Evolutionary conservation across 345 rosid species (phyloP), one percentile per base, ranked within the genome.

Genomic region (Boechera retrofracta): DNA sequence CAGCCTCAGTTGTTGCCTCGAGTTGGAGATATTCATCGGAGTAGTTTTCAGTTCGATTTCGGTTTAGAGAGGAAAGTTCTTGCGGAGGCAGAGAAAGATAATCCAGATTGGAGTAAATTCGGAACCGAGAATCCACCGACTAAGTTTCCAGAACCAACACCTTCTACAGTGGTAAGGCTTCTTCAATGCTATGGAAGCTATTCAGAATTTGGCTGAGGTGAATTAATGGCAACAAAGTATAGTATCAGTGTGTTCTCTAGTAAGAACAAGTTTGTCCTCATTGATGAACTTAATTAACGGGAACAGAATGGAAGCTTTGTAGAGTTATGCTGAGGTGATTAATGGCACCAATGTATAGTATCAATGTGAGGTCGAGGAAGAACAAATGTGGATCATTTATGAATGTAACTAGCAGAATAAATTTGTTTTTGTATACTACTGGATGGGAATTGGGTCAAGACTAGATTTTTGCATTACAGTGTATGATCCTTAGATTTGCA

Each of bases 41-140:
- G 96, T 77, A 88, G 82, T 66, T 92, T 92, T 74, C 93, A 90
- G 71, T 90, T 89, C 35, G 89, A 92, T 85, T 92, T 94, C 52
- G 86, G 85, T 4, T 74, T 94, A 52, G 97, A 91, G 81, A 82
- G 82, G 80, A 90, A 84, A 81, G 82, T 87, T 64, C 76, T 90
- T 18, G 89, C 91, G 6, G 97, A 90, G 68, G 88, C 86, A 5
- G 93, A 92, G 86, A 89, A 85, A 74, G 97, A 77, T n/a, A 80
- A 18, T 72, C 88, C 84, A 28, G 87, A 90, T 66, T 92, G 91
- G 96, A 85, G 87, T 80, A 86, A 76, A 75, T 89, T 89, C 33
- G 92, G 84, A 15, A 55, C 79, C 57, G 97, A 92, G 74, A 87
- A 80, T 83, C 82, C 83, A 29, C 88, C 91, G 26, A 44, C 89